These are phyloP conservation scores for Citrus medica DNA, from an alignment of 345 rosid species.

Conservation along the genomic window DNA sequence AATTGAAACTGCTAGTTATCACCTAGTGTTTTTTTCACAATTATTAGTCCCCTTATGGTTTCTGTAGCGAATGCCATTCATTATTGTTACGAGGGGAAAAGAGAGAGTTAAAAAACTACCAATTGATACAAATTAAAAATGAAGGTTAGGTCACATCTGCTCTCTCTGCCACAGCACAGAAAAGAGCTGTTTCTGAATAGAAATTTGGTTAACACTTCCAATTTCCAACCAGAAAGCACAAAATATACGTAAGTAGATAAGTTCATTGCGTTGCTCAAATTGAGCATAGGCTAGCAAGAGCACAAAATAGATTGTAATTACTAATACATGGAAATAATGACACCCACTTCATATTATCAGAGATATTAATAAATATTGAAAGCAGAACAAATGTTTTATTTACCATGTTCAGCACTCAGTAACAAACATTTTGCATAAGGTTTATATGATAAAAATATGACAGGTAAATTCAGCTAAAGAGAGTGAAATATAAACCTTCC, in stretches of 20 bases:
- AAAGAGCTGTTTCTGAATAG: not conserved
- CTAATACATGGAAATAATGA: not conserved
- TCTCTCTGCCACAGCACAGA: not conserved
- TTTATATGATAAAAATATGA: not conserved
- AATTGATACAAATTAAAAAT: not conserved
- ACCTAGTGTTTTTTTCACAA: not conserved
- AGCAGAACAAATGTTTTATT: not conserved
- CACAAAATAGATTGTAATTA: not conserved
- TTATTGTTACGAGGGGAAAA: not conserved
- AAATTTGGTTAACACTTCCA: not conserved
- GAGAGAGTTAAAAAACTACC: not conserved
- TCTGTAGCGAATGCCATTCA: not conserved
- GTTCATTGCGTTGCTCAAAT: not conserved
- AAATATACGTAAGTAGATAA: not conserved
- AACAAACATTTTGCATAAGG: not conserved
- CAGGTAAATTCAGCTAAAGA: not conserved
- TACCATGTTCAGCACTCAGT: not conserved
- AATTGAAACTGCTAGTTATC: constrained; percentile 11
- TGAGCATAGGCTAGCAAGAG: not conserved
- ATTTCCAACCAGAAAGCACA: not conserved
- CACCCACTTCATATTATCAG: not conserved
- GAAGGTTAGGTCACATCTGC: not conserved
- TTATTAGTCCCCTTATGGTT: not conserved
- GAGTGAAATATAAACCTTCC: constrained; percentile 38
- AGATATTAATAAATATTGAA: not conserved